Conservation (phyloP, 1,284 basidiomycete species). For the Lentinula novae-zelandiae region DNA sequence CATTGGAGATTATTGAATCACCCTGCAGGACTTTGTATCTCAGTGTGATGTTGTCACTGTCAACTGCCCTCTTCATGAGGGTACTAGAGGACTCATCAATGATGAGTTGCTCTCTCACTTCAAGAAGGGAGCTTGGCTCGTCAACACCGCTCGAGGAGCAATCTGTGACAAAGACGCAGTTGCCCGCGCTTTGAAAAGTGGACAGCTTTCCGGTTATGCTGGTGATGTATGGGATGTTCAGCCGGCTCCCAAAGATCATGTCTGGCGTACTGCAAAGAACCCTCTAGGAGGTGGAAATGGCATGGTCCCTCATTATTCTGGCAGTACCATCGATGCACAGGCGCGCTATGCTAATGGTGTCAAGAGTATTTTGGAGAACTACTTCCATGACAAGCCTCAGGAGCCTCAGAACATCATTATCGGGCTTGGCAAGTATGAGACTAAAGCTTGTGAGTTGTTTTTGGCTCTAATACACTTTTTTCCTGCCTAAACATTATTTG, state of each 20-base stretch:
- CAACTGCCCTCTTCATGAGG: conserved; percentile 91
- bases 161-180: conserved; percentile 87
- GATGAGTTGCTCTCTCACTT: conserved; percentile 83
- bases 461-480: background rate
- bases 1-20: background rate
- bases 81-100: conserved; percentile 80
- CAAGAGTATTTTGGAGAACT: conserved; percentile 79
- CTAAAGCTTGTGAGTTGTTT: conserved; percentile 56
- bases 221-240: conserved; percentile 45
- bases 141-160: conserved; percentile 94
- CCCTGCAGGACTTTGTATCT: conserved; percentile 68
- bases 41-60: conserved; percentile 82
- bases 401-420: conserved; percentile 82
- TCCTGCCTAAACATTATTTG: too few relatives aligned
- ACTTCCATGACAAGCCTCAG: conserved; percentile 66
- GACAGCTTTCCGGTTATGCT: conserved; percentile 63
- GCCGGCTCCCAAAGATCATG: conserved; percentile 82
- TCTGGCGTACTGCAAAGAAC: conserved; percentile 84
- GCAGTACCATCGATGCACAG: conserved; percentile 75
- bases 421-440: conserved; percentile 59
- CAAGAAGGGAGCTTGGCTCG: conserved; percentile 90
- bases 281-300: conserved; percentile 78
- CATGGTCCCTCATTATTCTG: conserved; percentile 86
- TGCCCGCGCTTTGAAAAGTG: conserved; percentile 72
- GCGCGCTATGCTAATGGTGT: conserved; percentile 80